Evolutionary conservation across 2,329 filamentous ascomycete species (phyloP).

Genomic region (Annulohypoxylon truncatum): DNA sequence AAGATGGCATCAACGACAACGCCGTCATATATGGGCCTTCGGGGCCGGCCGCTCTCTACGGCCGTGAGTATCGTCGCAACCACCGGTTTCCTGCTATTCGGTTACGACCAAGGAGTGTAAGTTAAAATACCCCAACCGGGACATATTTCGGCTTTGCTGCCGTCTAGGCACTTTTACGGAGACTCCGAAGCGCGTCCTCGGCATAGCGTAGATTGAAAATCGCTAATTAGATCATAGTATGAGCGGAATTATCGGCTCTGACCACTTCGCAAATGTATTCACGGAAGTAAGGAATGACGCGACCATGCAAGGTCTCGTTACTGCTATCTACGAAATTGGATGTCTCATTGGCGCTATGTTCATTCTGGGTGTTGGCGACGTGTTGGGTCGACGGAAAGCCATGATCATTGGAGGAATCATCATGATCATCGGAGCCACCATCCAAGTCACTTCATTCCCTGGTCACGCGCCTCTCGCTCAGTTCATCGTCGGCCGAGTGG

Average conservation of each 20-base stretch:
- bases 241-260: slow-evolving; percentile 64
- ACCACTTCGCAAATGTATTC: slow-evolving; percentile 62
- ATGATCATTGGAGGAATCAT: slow-evolving; percentile 67
- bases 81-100: slow-evolving; percentile 70
- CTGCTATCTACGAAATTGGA: slow-evolving; percentile 61
- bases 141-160: not conserved
- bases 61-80: slow-evolving; percentile 72
- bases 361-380: slow-evolving; percentile 65
- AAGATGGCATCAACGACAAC: slow-evolving; percentile 58
- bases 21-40: slow-evolving; percentile 68
- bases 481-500: slow-evolving; percentile 60
- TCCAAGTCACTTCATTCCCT: slow-evolving; percentile 61
- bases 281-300: slow-evolving; percentile 55
- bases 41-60: slow-evolving; percentile 66
- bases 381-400: slow-evolving; percentile 62
- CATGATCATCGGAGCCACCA: slow-evolving; percentile 69
- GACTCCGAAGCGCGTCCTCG: too few species aligned
- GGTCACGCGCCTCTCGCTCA: slow-evolving; percentile 53
- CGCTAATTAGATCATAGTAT: slow-evolving; percentile 49
- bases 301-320: slow-evolving; percentile 61
- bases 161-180: not conserved
- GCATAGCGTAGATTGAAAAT: slow-evolving; percentile 43
- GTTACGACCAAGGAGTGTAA: slow-evolving; percentile 64
- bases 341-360: slow-evolving; percentile 60
- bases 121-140: not conserved